Conservation (phyloP, 2,329 filamentous ascomycete genomes). For the Ophiocordyceps camponoti-saundersi region DNA sequence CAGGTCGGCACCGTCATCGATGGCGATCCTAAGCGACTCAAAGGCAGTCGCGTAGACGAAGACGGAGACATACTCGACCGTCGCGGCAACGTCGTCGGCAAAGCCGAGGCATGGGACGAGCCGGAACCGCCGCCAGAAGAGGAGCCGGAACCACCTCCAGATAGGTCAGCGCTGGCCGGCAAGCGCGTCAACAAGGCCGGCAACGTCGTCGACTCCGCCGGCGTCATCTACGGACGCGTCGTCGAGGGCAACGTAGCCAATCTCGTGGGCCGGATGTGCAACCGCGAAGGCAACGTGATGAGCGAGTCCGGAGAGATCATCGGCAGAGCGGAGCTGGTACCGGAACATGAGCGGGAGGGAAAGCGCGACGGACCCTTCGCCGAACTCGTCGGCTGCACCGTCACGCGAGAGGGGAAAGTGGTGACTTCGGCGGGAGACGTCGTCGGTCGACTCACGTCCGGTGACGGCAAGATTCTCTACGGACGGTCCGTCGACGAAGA, state of each 20-base stretch:
- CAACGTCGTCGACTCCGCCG: slow-evolving; percentile 36
- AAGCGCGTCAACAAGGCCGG: slow-evolving; percentile 59
- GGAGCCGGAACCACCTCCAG: slow-evolving; percentile 31
- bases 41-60: slow-evolving; percentile 48
- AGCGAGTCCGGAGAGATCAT: slow-evolving; percentile 58
- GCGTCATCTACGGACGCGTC: slow-evolving; percentile 44
- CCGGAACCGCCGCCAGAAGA: slow-evolving; percentile 29
- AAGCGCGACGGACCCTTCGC: slow-evolving; percentile 52
- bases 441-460: slow-evolving; percentile 54
- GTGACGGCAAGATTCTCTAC: slow-evolving; percentile 54
- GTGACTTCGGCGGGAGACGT: slow-evolving; percentile 50
- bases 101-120: slow-evolving; percentile 50
- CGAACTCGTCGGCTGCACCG: slow-evolving; percentile 45
- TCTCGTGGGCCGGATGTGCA: slow-evolving; percentile 51
- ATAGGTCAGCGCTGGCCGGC: slow-evolving; percentile 47
- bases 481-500: slow-evolving; percentile 67
- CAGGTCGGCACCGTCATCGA: slow-evolving; percentile 45
- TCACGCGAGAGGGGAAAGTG: slow-evolving; percentile 52
- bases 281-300: slow-evolving; percentile 54
- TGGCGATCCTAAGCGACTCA: slow-evolving; percentile 45
- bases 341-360: slow-evolving; percentile 47
- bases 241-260: slow-evolving; percentile 48
- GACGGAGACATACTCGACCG: slow-evolving; percentile 54
- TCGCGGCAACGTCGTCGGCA: slow-evolving; percentile 49
- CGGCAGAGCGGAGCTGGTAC: slow-evolving; percentile 49